Base-by-base conservation (phyloP, 305 asterid genomes). In the Fraxinus ornus region DNA sequence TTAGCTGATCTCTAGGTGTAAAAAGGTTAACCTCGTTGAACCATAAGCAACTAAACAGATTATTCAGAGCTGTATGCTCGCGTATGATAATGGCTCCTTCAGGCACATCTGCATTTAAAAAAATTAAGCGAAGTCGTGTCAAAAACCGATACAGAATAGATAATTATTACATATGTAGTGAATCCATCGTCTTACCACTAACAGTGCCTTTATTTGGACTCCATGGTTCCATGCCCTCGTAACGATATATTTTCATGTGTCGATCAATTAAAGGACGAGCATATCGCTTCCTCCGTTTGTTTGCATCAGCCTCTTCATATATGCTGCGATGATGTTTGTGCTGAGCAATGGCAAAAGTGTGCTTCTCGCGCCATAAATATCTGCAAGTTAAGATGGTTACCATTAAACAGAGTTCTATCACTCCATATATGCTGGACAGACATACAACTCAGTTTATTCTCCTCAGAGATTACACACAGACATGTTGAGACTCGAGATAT, bases 81-180 rank as follows among this genome's bases (percentile, higher is more conserved):
- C 99, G 95, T 52, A 96, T 88, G 87, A 96, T 96, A 85, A 94
- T 83, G 2, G 98, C 99, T 82, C 99, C 99, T 93, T 96, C 99
- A 35, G 98, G 98, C 83, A 96, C 98, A 90, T 94, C 99, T 96
- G 93, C 91, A 87, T 77, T 83, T 36, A 62, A 13, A 70, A 52
- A 62, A 49, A 7, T 28, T 76, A 17, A 77, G 81, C 77, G 5
- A 7, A 1, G 10, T 68, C 26, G 8, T 68, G 37, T 30, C 75
- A 55, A 64, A 79, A 37, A 36, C 21, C 70, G 47, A 33, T 64
- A 30, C 13, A 15, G 7, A 71, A 57, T 62, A 22, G 71, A 75
- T 39, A 7, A 21, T 22, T 55, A 30, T 52, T 44, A 4, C 28
- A 74, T 35, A 71, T 13, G 52, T 44, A 60, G 73, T 49, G 30